Conservation (phyloP, 106 monocot genomes). For the Dendrobium officinale region DNA sequence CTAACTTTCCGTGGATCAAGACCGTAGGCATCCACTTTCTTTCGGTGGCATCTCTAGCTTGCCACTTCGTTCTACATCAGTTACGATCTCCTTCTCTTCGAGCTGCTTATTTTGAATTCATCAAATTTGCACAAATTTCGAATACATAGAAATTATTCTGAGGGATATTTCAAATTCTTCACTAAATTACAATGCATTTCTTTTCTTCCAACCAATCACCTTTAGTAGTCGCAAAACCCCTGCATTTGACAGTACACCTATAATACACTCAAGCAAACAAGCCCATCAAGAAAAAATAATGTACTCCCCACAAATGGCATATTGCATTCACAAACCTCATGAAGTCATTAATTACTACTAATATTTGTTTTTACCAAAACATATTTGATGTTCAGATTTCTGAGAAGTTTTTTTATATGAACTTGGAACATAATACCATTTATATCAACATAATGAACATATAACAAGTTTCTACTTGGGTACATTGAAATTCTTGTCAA, state of each 20-base stretch:
- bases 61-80: no score
- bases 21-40: no score
- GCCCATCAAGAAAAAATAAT: background rate
- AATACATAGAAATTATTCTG: no score
- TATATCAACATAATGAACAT: background rate
- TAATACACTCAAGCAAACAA: background rate
- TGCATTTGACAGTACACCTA: no score
- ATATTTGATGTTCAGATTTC: background rate
- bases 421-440: background rate
- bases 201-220: background rate
- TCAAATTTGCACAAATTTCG: no score
- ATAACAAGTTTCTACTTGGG: background rate
- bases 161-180: background rate
- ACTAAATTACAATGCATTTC: background rate
- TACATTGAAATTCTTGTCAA: background rate
- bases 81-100: no score
- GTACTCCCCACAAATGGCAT: background rate
- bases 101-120: no score
- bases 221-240: no score
- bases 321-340: background rate
- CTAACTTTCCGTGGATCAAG: no score
- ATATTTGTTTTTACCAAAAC: background rate
- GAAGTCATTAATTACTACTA: background rate
- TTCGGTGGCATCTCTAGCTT: no score
- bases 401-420: background rate